These are phyloP conservation scores for Plasmodium blacklocki DNA, from an alignment of 169 alveolate species.

Conservation along the genomic window DNA sequence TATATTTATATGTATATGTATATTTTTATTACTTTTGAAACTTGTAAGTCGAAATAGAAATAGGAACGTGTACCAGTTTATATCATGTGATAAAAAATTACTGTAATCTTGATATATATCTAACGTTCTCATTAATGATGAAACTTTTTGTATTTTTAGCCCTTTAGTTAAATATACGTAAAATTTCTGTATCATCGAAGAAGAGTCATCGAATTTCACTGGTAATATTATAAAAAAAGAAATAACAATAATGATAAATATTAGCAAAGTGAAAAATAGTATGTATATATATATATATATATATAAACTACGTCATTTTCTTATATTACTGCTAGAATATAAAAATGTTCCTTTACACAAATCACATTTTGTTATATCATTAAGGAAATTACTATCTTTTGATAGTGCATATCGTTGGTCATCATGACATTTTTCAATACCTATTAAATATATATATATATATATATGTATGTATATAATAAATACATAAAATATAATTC, in stretches of 20 bases:
- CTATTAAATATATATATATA: too few relatives aligned
- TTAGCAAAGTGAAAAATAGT: too few relatives aligned
- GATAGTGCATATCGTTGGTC: too few relatives aligned
- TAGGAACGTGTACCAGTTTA: slow-evolving; percentile 52
- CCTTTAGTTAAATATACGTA: slow-evolving; percentile 18
- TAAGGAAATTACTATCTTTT: background rate
- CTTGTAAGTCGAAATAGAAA: slow-evolving; percentile 27
- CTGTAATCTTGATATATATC: slow-evolving; percentile 37
- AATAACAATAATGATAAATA: too few relatives aligned
- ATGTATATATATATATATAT: too few relatives aligned
- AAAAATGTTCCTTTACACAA: slow-evolving; percentile 40
- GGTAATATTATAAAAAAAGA: too few relatives aligned
- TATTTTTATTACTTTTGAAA: slow-evolving; percentile 19
- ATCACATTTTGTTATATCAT: slow-evolving; percentile 20
- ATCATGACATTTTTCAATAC: too few relatives aligned
- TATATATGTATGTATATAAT: too few relatives aligned
- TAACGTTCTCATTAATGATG: slow-evolving; percentile 16
- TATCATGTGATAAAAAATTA: slow-evolving; percentile 41
- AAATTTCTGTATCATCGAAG: slow-evolving; percentile 49
- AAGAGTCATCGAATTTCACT: background rate
- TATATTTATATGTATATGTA: too few relatives aligned
- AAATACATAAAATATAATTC: too few relatives aligned
- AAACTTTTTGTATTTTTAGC: slow-evolving; percentile 2
- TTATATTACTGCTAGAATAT: slow-evolving; percentile 6
- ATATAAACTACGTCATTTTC: background rate